Conservation (phyloP, 2,329 filamentous ascomycete genomes). For the Fulvia fulva region DNA sequence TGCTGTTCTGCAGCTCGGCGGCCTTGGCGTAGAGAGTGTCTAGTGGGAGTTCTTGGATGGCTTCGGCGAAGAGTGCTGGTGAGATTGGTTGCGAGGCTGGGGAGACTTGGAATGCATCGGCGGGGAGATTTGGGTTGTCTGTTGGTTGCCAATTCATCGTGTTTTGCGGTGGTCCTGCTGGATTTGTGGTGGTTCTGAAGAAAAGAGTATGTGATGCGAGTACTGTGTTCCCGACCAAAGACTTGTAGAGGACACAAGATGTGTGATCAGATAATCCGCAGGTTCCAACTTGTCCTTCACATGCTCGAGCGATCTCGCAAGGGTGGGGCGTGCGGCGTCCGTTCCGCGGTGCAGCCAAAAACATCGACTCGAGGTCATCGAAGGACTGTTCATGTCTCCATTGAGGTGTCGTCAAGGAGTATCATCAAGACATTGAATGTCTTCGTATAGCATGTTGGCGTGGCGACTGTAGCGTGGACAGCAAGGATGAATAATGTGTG, state of each 20-base stretch:
- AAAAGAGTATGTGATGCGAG: neutral
- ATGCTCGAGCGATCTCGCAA: neutral
- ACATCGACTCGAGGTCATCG: neutral
- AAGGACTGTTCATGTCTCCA: neutral
- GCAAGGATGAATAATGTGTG: conserved; percentile 33
- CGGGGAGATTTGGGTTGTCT: conserved; percentile 3
- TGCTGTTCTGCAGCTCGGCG: conserved; percentile 70
- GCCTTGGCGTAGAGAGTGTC: conserved; percentile 68
- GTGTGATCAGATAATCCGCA: no score
- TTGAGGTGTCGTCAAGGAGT: neutral
- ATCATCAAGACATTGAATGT: neutral
- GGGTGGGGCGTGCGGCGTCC: neutral
- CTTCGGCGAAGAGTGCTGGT: conserved; percentile 42
- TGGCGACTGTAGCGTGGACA: neutral
- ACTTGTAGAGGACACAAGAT: no score
- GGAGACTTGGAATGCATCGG: conserved; percentile 16
- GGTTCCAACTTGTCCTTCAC: neutral
- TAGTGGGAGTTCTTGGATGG: conserved; percentile 63
- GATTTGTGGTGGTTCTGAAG: neutral
- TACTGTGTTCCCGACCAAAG: no score
- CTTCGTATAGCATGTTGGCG: neutral
- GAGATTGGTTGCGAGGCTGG: conserved; percentile 23
- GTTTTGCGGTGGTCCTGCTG: neutral
- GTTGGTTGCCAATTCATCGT: conserved; percentile 1
- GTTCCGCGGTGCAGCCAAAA: neutral